Base-by-base conservation (phyloP, 768 basidiomycete species). In the Tricholoma terreum region DNA sequence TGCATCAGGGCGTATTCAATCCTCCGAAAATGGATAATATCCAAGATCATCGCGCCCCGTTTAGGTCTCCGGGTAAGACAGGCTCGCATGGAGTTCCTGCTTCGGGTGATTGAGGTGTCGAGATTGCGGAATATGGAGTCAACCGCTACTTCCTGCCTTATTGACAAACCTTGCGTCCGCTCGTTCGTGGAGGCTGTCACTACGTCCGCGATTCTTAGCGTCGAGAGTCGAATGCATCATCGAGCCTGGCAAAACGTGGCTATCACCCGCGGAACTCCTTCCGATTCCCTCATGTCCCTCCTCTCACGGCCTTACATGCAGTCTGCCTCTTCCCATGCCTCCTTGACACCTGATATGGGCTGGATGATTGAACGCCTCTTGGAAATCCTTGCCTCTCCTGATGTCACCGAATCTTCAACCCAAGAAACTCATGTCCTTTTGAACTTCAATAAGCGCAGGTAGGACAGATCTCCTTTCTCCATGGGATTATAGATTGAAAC, bases 361-460 rank as follows among this genome's bases (percentile, higher is more conserved):
- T 94, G 91, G 90, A 71, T 92, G 36, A 67, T 94, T 56, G 92
- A 94, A 68, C 82, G 90, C 43, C 82, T 93, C 71, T 72, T 93
- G 34, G 92, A 93, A 67, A 76, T 93, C 48, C 82, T 92, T 57
- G 84, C 86, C 24, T 80, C 85, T 52, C 85, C 90, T 3, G 90
- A 94, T 67, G 76, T 85, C 14, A 71, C 90, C 7, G 81, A 84
- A 48, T 77, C 83, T 14, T 66, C 77, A 1, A 67, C 74, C n/a
- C 78, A 80, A 34, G 83, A 84, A 59, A 77, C 77, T 34, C 78
- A 80, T 42, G 79, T 74, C 35, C 79, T 93, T 35, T 80, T 94
- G 45, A 93, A 92, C 65, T 84, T 92, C 62, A 87, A 92, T 60
- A 94, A 94, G 65, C 81, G 92, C 60, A 83, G 91, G 90, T 90